phyloP scores from a whole-genome alignment of 2,329 filamentous ascomycete species.

The Aspergillus flavus region DNA sequence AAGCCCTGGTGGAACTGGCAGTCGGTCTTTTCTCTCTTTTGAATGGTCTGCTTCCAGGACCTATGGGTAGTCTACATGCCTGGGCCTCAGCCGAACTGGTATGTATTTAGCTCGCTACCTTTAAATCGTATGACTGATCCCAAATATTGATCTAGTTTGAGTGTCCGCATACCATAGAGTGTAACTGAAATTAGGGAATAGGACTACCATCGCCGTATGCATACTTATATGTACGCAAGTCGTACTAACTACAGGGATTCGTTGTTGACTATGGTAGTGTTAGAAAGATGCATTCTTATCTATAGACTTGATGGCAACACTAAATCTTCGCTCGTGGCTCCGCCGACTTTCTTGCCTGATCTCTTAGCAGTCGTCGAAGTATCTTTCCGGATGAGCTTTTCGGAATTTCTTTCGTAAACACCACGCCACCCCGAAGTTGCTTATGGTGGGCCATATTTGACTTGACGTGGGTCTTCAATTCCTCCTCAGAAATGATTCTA shows the following conservation, averaged over 20 bases:
- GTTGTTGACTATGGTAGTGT: background rate
- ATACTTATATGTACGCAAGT: too few species aligned
- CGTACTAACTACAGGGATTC: background rate
- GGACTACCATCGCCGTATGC: too few species aligned
- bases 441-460: slow-evolving; percentile 16
- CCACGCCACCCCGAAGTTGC: slow-evolving; percentile 17
- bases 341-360: slow-evolving; percentile 10
- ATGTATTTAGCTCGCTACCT: too few species aligned
- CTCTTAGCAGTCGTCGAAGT: slow-evolving; percentile 16
- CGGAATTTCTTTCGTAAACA: slow-evolving; percentile 18
- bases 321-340: slow-evolving; percentile 14
- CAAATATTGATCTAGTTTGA: too few species aligned
- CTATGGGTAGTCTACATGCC: background rate
- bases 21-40: too few species aligned
- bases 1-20: too few species aligned
- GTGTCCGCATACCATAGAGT: too few species aligned
- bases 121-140: too few species aligned
- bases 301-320: background rate
- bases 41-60: too few species aligned
- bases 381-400: slow-evolving; percentile 20
- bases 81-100: background rate
- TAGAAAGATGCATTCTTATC: background rate
- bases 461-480: slow-evolving; percentile 16
- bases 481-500: slow-evolving; percentile 9
- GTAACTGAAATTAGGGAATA: too few species aligned